phyloP scores from a whole-genome alignment of 129 eudicot genomes.

The Pseudognaphalium luteoalbum region DNA sequence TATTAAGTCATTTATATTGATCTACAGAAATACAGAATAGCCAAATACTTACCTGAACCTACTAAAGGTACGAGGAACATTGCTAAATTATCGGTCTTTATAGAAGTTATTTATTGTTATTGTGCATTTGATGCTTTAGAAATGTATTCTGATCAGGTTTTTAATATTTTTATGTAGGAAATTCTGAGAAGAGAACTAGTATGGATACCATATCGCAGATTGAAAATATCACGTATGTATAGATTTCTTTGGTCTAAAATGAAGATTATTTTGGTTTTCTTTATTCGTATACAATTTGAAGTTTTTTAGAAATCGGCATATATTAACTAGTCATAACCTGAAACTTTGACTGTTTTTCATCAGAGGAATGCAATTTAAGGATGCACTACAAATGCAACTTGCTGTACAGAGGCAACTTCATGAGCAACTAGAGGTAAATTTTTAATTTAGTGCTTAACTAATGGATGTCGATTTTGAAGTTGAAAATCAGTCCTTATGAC shows the following conservation, averaged over 20 bases:
- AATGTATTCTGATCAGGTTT: background rate
- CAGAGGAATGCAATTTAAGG: slow-evolving; percentile 72
- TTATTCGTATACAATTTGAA: background rate
- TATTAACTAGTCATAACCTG: background rate
- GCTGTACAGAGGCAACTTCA: slow-evolving; percentile 77
- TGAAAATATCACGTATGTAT: slow-evolving; percentile 54
- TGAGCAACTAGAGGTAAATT: slow-evolving; percentile 75
- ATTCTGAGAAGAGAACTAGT: slow-evolving; percentile 43
- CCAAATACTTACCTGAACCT: slow-evolving; percentile 73
- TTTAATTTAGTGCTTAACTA: background rate
- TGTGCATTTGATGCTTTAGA: background rate
- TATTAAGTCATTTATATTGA: background rate
- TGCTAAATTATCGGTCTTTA: background rate
- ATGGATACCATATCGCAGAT: slow-evolving; percentile 38
- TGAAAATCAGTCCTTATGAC: background rate
- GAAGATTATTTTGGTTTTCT: background rate
- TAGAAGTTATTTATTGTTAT: background rate
- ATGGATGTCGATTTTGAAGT: background rate
- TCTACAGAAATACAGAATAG: slow-evolving; percentile 77
- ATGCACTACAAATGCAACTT: slow-evolving; percentile 72
- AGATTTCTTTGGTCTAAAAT: background rate
- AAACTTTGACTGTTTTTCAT: slow-evolving; percentile 9
- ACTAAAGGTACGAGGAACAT: slow-evolving; percentile 59
- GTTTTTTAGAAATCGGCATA: background rate
- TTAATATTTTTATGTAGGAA: slow-evolving; percentile 39